Base-by-base conservation (phyloP, 352 stramenopile genomes). In the Globisporangium splendens region DNA sequence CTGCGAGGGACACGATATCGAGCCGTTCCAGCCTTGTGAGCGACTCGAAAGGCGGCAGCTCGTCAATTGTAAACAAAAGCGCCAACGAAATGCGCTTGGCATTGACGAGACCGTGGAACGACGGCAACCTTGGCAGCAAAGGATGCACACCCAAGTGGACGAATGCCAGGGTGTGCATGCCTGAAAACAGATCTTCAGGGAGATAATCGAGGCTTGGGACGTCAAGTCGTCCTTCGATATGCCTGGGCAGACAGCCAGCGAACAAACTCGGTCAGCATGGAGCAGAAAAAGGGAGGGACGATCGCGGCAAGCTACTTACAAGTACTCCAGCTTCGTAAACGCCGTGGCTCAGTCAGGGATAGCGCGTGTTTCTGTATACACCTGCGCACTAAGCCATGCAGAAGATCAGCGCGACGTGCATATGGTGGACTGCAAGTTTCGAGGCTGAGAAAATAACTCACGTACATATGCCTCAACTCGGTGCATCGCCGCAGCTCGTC, bases 381-480 rank as follows among this genome's bases (percentile, higher is more conserved):
- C 66, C 3, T 74, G 38, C 2, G 56, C 61, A 35, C 68, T 76
- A 31, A 2, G 24, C 24, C 24, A 31, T 31, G 24, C 24, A 5
- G 5, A 31, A 31, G 2, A 31, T 31, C 24, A 31, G 24, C 24
- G 5, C 24, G 24, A 31, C 24, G 24, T 2, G 2, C 2, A 5
- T 31, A 31, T 31, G 24, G 24, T 31, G 24, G 5, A 31, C 2
- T 31, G 5, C 2, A 6, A 5, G 5, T 2, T 31, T 2, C 5
- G 5, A 31, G 24, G 24, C 5, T 31, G 24, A 31, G 24, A 5
- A 57, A 33, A 59, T 3, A 43, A 43, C 5, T 31, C 24, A 43
- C 59, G 17, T 66, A 81, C 75, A 84, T 18, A 43, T 81, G 54
- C 21, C 68, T 50, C 2, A 79, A 60, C 6, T 63, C 48, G 3